Evolutionary conservation across 2,329 filamentous ascomycete genomes (phyloP).

Genomic region (Claviceps fusiformis): DNA sequence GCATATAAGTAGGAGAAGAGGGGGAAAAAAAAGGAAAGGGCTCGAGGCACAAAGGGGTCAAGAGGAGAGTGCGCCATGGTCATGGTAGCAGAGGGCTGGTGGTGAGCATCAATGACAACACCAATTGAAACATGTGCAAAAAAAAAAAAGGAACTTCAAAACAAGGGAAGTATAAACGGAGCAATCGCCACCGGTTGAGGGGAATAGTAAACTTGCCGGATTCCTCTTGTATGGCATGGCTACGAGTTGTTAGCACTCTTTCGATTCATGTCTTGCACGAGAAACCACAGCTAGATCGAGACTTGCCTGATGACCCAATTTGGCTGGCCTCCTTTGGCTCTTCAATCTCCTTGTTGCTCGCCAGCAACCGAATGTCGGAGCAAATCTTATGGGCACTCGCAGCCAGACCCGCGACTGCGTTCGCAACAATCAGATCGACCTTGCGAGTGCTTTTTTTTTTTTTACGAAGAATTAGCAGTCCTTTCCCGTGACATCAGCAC

Average conservation of each 20-base stretch:
- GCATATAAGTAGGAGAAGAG: neutral
- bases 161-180: too few relatives aligned
- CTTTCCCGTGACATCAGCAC: neutral
- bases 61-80: neutral
- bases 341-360: constrained; percentile 69
- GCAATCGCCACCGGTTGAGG: neutral
- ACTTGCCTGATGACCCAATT: constrained; percentile 40
- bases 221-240: constrained; percentile 20
- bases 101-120: neutral
- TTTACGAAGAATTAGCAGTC: neutral
- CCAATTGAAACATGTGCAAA: neutral
- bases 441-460: constrained; percentile 43
- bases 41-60: neutral
- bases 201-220: constrained; percentile 3
- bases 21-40: neutral
- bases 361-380: constrained; percentile 60
- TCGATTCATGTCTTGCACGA: constrained; percentile 21
- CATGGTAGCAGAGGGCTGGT: neutral
- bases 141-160: too few relatives aligned
- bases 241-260: constrained; percentile 17
- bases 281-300: neutral
- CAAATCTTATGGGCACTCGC: constrained; percentile 61
- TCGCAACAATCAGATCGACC: constrained; percentile 68
- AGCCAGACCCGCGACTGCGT: constrained; percentile 67
- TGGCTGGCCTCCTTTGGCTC: constrained; percentile 72